Base-by-base conservation (phyloP, 257 asterid genomes). In the Nicotiana tabacum region DNA sequence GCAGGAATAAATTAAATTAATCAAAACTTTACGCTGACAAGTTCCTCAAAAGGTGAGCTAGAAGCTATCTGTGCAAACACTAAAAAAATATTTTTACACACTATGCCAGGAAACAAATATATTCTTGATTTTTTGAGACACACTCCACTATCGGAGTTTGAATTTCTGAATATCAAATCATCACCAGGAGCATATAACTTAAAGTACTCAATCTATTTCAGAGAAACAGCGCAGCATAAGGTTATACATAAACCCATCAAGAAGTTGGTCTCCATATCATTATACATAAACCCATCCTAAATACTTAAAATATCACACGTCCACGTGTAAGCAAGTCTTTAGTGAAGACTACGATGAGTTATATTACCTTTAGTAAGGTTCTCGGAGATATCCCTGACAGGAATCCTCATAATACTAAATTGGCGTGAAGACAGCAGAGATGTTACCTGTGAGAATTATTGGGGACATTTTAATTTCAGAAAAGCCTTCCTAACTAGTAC, bases 391-490 rank as follows among this genome's bases (percentile, higher is more conserved):
- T 84, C 90, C 79, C 74, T 89, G 84, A 93, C 94, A 61, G 99
- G 98, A 88, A 93, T 90, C 87, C 85, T 92, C 88, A 93, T 61
- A 85, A 92, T 85, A 56, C 88, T 86, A 85, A 89, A 89, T 74
- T 93, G 92, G 74, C 84, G 89, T 24, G 92, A 90, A 18, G 91
- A 88, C 89, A 94, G 88, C 90, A 88, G 84, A 79, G 97, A 94
- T 27, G 29, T 83, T 84, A 86, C 97, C 99, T 96, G 93, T 82
- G 69, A 66, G 85, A 66, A 48, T 66, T 2, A 7, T 51, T 27
- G 43, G 46, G 43, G 32, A 51, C 64, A 51, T 27, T 51, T 4
- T 4, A 48, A 76, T 51, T 48, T 76, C 80, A 76, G 64, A 76
- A 69, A 27, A 51, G 46, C 62, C 39, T 48, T 48, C 27, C 80